Percentiles rank a stretch among this genome's conserved stretches.
Conservation (phyloP, 169 alveolate genomes). For the Miamiensis avidus region DNA sequence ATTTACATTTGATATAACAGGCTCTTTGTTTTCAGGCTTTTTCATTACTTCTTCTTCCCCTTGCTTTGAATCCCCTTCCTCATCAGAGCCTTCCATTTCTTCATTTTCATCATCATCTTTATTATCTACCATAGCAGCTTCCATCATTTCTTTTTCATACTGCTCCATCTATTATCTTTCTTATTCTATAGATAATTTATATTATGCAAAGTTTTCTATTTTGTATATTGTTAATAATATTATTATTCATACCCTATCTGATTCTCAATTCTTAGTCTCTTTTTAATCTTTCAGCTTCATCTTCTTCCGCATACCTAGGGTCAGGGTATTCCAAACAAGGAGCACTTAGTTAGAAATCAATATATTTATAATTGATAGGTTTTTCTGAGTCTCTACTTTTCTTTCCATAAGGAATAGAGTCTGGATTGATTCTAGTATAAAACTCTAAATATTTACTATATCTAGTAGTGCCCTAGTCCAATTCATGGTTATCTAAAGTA, state of each 20-base stretch:
- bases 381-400: conserved; percentile 63
- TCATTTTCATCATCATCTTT: conserved; percentile 52
- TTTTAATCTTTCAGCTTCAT: conserved; percentile 64
- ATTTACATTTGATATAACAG: conserved; percentile 28
- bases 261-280: conserved; percentile 54
- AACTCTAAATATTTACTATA: conserved; percentile 71
- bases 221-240: too few relatives aligned
- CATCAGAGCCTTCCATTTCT: conserved; percentile 40
- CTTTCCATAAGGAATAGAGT: conserved; percentile 78
- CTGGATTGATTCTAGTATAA: conserved; percentile 82
- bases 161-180: conserved; percentile 20
- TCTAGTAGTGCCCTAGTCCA: conserved; percentile 35
- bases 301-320: conserved; percentile 78
- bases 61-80: conserved; percentile 19
- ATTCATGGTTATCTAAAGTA: conserved; percentile 19
- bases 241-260: conserved; percentile 43
- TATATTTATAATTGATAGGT: conserved; percentile 65
- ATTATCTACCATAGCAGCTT: conserved; percentile 51
- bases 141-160: conserved; percentile 51
- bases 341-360: conserved; percentile 69
- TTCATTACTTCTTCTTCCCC: conserved; percentile 30
- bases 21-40: conserved; percentile 25
- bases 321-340: conserved; percentile 81
- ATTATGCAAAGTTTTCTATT: too few relatives aligned
- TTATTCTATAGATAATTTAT: too few relatives aligned